A percentile compares a stretch with the other conserved stretches of the same genome.
Evolutionary conservation across 2,329 filamentous ascomycete species (phyloP).

Genomic region (Geosmithia flava): DNA sequence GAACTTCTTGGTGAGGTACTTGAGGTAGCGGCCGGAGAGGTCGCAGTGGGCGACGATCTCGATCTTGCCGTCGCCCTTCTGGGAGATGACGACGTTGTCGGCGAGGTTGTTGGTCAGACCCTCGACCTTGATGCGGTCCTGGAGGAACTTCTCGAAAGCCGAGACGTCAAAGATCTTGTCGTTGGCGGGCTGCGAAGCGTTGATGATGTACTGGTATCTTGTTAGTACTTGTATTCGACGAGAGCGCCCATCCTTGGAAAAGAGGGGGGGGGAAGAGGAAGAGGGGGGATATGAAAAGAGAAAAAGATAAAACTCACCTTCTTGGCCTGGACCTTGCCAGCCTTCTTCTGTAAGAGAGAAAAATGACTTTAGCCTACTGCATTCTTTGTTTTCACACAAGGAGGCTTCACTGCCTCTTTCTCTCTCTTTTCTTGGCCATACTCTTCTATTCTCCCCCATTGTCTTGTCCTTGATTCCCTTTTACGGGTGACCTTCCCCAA

Average conservation of each 20-base stretch:
- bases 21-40: conserved; percentile 97
- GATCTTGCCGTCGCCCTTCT: conserved; percentile 92
- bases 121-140: conserved; percentile 99
- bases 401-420: neutral
- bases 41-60: conserved; percentile 96
- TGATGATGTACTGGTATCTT: conserved; percentile 98
- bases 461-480: conserved; percentile 4
- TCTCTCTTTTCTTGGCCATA: neutral
- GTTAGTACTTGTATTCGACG: too few relatives aligned
- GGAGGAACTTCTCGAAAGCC: conserved; percentile 99
- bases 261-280: neutral
- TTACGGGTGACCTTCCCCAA: neutral
- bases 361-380: conserved; percentile 92
- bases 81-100: conserved; percentile 79
- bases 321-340: conserved; percentile 67
- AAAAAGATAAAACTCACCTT: conserved; percentile 57
- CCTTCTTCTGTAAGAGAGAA: conserved; percentile 46
- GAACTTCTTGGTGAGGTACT: conserved; percentile 99
- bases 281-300: neutral
- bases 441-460: neutral
- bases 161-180: conserved; percentile 99
- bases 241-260: too few relatives aligned
- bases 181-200: conserved; percentile 92
- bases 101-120: conserved; percentile 97
- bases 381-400: conserved; percentile 19